Evolutionary conservation across 768 basidiomycete genomes (phyloP).

Genomic region (Suillus decipiens): DNA sequence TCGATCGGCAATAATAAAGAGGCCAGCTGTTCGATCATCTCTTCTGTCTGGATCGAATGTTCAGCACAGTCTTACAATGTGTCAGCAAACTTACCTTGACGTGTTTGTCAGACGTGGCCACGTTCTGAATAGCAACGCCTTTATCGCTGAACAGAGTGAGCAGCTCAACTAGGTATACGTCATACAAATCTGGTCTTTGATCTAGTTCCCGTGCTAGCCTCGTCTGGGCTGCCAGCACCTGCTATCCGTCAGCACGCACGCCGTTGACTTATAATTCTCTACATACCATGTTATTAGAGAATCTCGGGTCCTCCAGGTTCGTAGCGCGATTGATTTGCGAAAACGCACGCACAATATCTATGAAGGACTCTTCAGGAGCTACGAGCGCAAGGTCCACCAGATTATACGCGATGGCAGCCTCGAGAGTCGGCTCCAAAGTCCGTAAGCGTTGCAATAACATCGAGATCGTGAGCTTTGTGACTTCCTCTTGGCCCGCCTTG

Average conservation of each 20-base stretch:
- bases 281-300: conserved; percentile 84
- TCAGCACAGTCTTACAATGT: not conserved
- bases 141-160: conserved; percentile 88
- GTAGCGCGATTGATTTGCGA: conserved; percentile 82
- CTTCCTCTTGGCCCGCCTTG: conserved; percentile 65
- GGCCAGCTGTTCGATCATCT: conserved; percentile 84
- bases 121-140: conserved; percentile 86
- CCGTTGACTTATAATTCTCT: not conserved
- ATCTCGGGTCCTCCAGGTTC: conserved; percentile 86
- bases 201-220: conserved; percentile 79
- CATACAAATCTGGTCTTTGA: conserved; percentile 74
- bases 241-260: conserved; percentile 2
- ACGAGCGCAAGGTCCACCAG: conserved; percentile 86
- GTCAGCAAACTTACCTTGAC: conserved; percentile 53
- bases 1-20: conserved; percentile 91
- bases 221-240: conserved; percentile 92
- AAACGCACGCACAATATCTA: conserved; percentile 83
- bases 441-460: conserved; percentile 90
- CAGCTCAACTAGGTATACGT: conserved; percentile 80
- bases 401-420: conserved; percentile 90
- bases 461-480: conserved; percentile 84
- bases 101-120: conserved; percentile 64
- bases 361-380: conserved; percentile 74
- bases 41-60: conserved; percentile 57
- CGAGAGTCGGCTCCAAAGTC: conserved; percentile 82